Conservation (phyloP, 2,329 filamentous ascomycete genomes). For the Fusarium sororula region DNA sequence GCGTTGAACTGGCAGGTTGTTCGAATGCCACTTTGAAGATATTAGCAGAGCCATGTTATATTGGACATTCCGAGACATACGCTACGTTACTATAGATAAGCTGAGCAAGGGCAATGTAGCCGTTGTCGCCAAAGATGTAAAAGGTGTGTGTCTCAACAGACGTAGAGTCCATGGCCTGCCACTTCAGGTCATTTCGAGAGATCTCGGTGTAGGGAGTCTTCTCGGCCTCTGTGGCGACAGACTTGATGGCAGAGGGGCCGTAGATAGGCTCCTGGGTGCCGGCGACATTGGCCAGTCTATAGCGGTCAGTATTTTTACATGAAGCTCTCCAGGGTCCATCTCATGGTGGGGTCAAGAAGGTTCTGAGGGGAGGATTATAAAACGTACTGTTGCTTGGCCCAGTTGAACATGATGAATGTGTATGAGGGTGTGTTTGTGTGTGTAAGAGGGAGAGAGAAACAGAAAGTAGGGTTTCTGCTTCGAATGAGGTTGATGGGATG, state of each 20-base stretch:
- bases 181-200: constrained; percentile 81
- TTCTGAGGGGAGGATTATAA: neutral
- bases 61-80: constrained; percentile 61
- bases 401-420: constrained; percentile 79
- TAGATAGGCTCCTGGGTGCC: constrained; percentile 98
- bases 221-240: constrained; percentile 83
- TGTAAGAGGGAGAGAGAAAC: neutral
- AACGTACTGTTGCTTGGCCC: constrained; percentile 88
- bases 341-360: constrained; percentile 18
- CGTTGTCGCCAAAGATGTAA: constrained; percentile 84
- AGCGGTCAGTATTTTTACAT: constrained; percentile 35
- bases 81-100: constrained; percentile 98
- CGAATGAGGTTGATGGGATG: constrained; percentile 18
- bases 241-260: constrained; percentile 85
- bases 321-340: constrained; percentile 4
- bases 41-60: constrained; percentile 12
- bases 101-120: constrained; percentile 81
- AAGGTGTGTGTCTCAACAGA: constrained; percentile 95
- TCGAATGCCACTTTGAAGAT: constrained; percentile 75
- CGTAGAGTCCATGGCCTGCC: constrained; percentile 83
- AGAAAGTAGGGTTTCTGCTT: neutral
- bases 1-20: constrained; percentile 93
- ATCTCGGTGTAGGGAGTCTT: constrained; percentile 83
- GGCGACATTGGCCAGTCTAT: constrained; percentile 79
- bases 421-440: neutral